Conservation (phyloP, 306 rosid species). For the Macrotyloma uniflorum region DNA sequence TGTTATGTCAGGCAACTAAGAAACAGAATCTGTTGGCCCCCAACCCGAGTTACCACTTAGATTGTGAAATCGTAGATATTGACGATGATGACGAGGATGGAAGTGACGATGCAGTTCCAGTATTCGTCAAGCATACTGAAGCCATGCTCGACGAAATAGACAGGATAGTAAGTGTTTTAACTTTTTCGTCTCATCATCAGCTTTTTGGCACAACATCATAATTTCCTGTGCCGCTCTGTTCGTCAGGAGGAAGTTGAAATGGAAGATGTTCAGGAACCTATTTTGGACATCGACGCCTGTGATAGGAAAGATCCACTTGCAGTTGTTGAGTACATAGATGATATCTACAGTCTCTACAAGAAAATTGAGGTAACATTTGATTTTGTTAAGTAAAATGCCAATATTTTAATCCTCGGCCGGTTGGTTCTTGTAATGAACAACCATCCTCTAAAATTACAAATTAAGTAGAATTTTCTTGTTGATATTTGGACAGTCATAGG, state of each 20-base stretch:
- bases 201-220: background rate
- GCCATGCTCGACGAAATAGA: slow-evolving; percentile 55
- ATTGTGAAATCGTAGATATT: slow-evolving; percentile 19
- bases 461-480: background rate
- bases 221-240: background rate
- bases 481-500: background rate
- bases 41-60: slow-evolving; percentile 18
- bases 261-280: slow-evolving; percentile 47
- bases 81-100: slow-evolving; percentile 34
- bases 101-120: slow-evolving; percentile 41
- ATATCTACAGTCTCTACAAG: slow-evolving; percentile 38
- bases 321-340: slow-evolving; percentile 50
- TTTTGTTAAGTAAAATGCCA: background rate
- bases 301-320: slow-evolving; percentile 48
- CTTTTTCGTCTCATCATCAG: background rate
- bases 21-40: slow-evolving; percentile 23
- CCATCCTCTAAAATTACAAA: background rate
- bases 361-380: slow-evolving; percentile 41
- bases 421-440: background rate
- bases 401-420: background rate
- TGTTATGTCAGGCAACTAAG: slow-evolving; percentile 30
- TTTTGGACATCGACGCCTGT: slow-evolving; percentile 46
- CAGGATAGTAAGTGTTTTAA: slow-evolving; percentile 37
- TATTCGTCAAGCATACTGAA: slow-evolving; percentile 51
- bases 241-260: slow-evolving; percentile 50